phyloP scores from a whole-genome alignment of 495 filamentous ascomycete species.

The Cudoniella acicularis region DNA sequence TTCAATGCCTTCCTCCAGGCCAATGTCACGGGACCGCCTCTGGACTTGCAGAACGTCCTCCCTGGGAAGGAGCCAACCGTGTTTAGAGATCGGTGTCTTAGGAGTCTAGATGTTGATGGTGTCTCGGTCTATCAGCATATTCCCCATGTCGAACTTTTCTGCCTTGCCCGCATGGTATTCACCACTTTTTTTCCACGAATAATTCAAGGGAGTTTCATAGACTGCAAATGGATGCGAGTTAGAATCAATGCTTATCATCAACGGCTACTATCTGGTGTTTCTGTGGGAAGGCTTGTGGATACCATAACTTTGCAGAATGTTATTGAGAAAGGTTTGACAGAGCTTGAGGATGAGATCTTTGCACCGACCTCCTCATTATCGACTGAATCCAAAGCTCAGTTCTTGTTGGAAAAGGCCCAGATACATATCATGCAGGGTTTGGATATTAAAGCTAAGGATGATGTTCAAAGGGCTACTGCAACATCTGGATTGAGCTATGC shows the following conservation, averaged over 20 bases:
- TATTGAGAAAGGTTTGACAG: constrained; percentile 45
- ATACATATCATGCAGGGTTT: constrained; percentile 83
- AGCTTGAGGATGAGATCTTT: constrained; percentile 42
- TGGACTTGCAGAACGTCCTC: constrained; percentile 26
- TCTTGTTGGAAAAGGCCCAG: constrained; percentile 74
- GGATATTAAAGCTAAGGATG: constrained; percentile 68
- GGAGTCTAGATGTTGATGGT: constrained; percentile 73
- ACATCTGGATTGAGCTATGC: constrained; percentile 73
- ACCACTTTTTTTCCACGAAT: constrained; percentile 35
- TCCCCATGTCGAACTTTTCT: constrained; percentile 76
- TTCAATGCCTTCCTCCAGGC: constrained; percentile 84
- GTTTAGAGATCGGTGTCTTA: constrained; percentile 51
- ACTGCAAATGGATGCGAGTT: constrained; percentile 50
- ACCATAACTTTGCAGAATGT: constrained; percentile 35
- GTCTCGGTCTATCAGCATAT: constrained; percentile 82
- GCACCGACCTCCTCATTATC: constrained; percentile 23
- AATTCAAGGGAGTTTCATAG: constrained; percentile 12
- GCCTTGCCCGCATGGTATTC: constrained; percentile 68
- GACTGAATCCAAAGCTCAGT: constrained; percentile 51
- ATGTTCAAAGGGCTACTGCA: constrained; percentile 61
- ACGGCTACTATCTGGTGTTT: constrained; percentile 56
- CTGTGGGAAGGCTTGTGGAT: constrained; percentile 20
- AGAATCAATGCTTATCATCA: constrained; percentile 84
- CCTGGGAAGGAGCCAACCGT: constrained; percentile 20
- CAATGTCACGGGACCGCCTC: constrained; percentile 75